Conservation (phyloP, 768 basidiomycete species). For the Agrocybe chaxingu region DNA sequence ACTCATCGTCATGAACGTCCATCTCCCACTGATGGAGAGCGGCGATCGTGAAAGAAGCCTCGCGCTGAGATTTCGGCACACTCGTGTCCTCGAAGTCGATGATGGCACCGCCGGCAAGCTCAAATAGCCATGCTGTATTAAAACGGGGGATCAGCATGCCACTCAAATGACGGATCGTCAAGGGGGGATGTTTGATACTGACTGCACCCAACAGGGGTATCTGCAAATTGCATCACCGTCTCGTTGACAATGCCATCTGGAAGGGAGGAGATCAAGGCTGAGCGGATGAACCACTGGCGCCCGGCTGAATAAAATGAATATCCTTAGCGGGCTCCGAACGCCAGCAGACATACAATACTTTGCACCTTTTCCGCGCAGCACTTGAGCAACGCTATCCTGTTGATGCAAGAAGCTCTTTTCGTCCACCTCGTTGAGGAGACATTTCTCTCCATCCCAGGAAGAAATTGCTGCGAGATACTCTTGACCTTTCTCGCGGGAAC, state of each 20-base stretch:
- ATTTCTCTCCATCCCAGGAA: constrained; percentile 86
- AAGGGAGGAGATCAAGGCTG: constrained; percentile 76
- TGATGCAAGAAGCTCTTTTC: constrained; percentile 89
- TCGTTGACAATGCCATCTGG: constrained; percentile 84
- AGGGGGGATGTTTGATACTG: constrained; percentile 28
- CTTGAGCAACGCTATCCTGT: constrained; percentile 89
- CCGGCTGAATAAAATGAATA: constrained; percentile 45
- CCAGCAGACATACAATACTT: neutral
- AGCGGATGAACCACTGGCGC: constrained; percentile 90
- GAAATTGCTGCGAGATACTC: constrained; percentile 79
- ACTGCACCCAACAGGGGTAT: constrained; percentile 92
- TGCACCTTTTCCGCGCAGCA: constrained; percentile 77
- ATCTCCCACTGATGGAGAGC: constrained; percentile 94
- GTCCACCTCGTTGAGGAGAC: constrained; percentile 84
- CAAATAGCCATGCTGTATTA: constrained; percentile 84
- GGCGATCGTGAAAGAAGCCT: constrained; percentile 81
- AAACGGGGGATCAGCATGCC: neutral
- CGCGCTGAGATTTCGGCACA: constrained; percentile 73
- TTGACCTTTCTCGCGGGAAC: constrained; percentile 67
- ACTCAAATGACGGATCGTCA: neutral
- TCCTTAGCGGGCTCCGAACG: constrained; percentile 5
- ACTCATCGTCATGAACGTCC: constrained; percentile 75
- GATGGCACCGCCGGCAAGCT: constrained; percentile 82
- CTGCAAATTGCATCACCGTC: constrained; percentile 77
- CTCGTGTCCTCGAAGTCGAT: constrained; percentile 71